Conservation (phyloP, 495 filamentous ascomycete genomes). For the Aspergillus haitiensis region DNA sequence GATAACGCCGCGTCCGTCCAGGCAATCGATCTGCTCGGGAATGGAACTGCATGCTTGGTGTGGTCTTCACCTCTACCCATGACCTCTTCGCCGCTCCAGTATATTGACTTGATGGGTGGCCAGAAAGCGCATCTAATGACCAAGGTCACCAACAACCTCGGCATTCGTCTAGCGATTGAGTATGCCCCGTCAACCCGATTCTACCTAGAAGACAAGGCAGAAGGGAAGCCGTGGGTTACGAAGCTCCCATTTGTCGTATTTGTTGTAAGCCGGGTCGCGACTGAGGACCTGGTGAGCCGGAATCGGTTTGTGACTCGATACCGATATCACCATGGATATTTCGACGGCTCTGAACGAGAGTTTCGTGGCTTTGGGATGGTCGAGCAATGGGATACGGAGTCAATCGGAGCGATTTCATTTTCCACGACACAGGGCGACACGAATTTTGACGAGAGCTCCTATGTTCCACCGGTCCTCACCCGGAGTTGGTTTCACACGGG, state of each 20-base stretch:
- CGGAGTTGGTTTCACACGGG: conserved; percentile 13
- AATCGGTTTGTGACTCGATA: neutral
- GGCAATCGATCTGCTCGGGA: conserved; percentile 4
- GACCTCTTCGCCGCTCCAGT: neutral
- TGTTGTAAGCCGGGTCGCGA: neutral
- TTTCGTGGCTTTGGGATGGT: conserved; percentile 13
- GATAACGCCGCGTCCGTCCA: neutral
- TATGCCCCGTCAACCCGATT: conserved; percentile 9
- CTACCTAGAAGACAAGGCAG: neutral
- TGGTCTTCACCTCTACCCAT: neutral
- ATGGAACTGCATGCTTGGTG: neutral
- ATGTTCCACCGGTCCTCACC: neutral
- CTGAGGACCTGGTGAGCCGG: neutral
- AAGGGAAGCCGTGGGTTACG: conserved; percentile 6
- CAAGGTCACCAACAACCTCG: neutral
- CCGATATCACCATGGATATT: conserved; percentile 13
- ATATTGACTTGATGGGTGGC: conserved; percentile 2
- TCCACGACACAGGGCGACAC: neutral
- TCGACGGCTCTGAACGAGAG: conserved; percentile 1
- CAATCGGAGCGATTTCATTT: neutral
- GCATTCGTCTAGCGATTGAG: neutral
- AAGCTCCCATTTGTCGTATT: conserved; percentile 7
- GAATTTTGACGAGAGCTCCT: neutral
- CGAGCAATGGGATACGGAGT: conserved; percentile 6
- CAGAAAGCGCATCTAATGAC: neutral